phyloP scores from a whole-genome alignment of 345 rosid genomes.

The Bretschneidera sinensis region DNA sequence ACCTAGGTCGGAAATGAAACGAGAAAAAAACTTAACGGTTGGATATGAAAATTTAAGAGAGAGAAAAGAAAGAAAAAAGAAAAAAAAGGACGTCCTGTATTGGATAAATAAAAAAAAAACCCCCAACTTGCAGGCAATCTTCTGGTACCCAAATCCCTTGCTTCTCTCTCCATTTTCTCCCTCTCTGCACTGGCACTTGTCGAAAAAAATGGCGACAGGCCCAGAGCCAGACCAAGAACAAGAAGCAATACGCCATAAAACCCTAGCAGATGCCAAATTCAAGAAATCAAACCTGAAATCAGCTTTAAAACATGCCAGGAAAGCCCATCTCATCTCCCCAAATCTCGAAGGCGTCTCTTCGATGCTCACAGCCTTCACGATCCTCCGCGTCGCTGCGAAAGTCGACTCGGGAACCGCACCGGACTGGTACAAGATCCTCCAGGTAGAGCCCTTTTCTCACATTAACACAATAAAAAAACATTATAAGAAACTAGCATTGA shows the following conservation, averaged over 20 bases:
- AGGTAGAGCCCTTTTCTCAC: slow-evolving; percentile 86
- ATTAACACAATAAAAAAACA: slow-evolving; percentile 56
- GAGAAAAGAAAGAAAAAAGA: no score
- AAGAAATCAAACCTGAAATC: slow-evolving; percentile 42
- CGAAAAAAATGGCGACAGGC: slow-evolving; percentile 15
- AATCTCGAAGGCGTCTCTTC: slow-evolving; percentile 51
- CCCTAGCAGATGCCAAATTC: slow-evolving; percentile 52
- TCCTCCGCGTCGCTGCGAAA: slow-evolving; percentile 40
- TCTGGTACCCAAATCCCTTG: background rate
- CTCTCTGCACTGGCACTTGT: background rate
- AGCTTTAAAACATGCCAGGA: slow-evolving; percentile 56
- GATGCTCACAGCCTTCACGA: slow-evolving; percentile 62
- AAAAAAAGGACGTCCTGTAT: no score
- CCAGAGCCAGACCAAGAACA: slow-evolving; percentile 23
- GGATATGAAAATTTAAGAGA: no score
- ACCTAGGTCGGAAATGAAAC: no score
- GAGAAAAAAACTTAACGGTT: no score
- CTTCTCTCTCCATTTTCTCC: background rate
- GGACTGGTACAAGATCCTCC: slow-evolving; percentile 76
- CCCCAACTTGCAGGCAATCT: no score
- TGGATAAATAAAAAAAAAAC: no score
- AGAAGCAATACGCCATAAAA: slow-evolving; percentile 53
- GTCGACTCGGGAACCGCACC: slow-evolving; percentile 23
- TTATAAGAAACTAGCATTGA: slow-evolving; percentile 65
- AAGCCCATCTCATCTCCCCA: slow-evolving; percentile 57